These are phyloP conservation scores for Citrullus colocynthis DNA, from an alignment of 306 rosid genomes.

Conservation along the genomic window DNA sequence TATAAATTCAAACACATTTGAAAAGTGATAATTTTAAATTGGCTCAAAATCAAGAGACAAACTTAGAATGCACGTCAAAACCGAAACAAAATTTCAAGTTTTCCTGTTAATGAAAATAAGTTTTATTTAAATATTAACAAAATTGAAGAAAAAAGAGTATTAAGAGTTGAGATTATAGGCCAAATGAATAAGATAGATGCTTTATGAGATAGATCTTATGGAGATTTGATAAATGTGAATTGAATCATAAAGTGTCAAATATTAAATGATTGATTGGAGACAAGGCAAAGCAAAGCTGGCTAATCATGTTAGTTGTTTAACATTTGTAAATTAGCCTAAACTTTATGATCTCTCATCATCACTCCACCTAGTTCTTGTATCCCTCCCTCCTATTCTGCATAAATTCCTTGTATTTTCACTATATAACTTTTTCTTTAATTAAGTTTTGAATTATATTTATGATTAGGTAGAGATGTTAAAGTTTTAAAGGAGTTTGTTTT, in stretches of 20 bases:
- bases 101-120: too few species aligned
- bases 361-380: background rate
- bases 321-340: background rate
- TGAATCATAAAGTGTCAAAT: slow-evolving; percentile 1
- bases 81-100: too few species aligned
- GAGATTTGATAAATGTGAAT: slow-evolving; percentile 5
- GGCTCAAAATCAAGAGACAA: too few species aligned
- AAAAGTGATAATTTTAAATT: too few species aligned
- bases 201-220: background rate
- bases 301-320: slow-evolving; percentile 13
- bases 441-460: too few species aligned
- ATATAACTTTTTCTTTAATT: background rate
- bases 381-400: background rate
- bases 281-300: slow-evolving; percentile 9
- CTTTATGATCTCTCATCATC: background rate
- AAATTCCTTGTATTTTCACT: background rate
- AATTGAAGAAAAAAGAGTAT: too few species aligned
- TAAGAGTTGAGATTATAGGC: too few species aligned
- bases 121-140: too few species aligned
- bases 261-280: slow-evolving; percentile 7
- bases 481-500: background rate
- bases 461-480: background rate
- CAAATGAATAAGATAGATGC: background rate
- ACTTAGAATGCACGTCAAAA: too few species aligned
- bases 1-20: too few species aligned